Conservation (phyloP, 352 stramenopile species). For the Globisporangium lucens region DNA sequence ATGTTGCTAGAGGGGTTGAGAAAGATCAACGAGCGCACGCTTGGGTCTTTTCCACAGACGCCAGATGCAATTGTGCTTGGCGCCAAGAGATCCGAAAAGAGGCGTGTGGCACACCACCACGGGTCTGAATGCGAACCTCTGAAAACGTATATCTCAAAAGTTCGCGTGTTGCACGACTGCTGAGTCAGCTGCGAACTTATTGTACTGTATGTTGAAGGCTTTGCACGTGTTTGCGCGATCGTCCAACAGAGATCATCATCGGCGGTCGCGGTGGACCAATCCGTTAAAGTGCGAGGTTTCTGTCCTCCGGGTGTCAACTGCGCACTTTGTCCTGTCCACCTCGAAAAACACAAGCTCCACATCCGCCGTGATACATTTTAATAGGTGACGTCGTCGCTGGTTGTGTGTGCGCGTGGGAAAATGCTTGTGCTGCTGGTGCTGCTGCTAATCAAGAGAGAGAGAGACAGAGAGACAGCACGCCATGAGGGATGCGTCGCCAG, state of each 20-base stretch:
- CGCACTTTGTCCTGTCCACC: slow-evolving; percentile 8
- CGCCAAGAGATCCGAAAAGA: not conserved
- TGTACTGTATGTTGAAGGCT: slow-evolving; percentile 6
- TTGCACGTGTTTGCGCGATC: slow-evolving; percentile 6
- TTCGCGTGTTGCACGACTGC: not conserved
- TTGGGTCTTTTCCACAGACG: not conserved
- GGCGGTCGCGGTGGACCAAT: not conserved
- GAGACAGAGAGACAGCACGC: slow-evolving; percentile 2
- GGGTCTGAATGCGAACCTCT: not conserved
- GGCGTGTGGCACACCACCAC: too few relatives aligned
- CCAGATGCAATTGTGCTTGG: not conserved
- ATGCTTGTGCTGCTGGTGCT: not conserved
- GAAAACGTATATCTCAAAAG: not conserved
- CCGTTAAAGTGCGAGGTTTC: not conserved
- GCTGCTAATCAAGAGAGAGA: not conserved
- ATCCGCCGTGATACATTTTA: not conserved
- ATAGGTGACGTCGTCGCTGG: not conserved
- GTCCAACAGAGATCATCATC: not conserved
- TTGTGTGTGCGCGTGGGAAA: not conserved
- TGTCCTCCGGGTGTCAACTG: slow-evolving; percentile 5
- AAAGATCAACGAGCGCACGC: not conserved
- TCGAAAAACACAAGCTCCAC: not conserved
- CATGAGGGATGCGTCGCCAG: slow-evolving; percentile 1
- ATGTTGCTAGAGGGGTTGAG: slow-evolving; percentile 3
- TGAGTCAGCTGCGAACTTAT: slow-evolving; percentile 2